A percentile compares a stretch with the other conserved stretches of the same genome.
Conservation (phyloP, 2,329 filamentous ascomycete species). For the Penicillium paneum region DNA sequence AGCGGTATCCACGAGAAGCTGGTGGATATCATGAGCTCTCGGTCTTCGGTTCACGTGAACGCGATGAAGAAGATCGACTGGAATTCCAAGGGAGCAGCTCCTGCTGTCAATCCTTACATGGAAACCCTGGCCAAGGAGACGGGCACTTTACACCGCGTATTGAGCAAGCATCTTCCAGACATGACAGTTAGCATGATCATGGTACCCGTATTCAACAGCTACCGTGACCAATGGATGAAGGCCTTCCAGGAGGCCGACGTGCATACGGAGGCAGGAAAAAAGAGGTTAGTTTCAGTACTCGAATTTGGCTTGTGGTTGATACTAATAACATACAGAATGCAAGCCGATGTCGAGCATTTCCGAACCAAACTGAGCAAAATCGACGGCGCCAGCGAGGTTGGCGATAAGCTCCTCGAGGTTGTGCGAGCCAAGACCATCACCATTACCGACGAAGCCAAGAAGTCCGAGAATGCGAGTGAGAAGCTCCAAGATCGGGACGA, state of each 20-base stretch:
- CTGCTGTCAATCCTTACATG: slow-evolving; percentile 68
- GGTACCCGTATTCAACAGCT: slow-evolving; percentile 76
- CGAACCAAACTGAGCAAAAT: slow-evolving; percentile 69
- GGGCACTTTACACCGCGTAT: slow-evolving; percentile 74
- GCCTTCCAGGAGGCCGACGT: slow-evolving; percentile 65
- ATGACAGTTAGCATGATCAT: slow-evolving; percentile 77
- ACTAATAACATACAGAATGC: slow-evolving; percentile 56
- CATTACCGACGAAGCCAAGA: slow-evolving; percentile 16
- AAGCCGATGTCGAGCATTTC: slow-evolving; percentile 72
- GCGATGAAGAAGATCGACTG: slow-evolving; percentile 73
- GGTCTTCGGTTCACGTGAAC: slow-evolving; percentile 70
- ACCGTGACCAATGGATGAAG: slow-evolving; percentile 72
- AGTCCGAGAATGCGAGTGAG: slow-evolving; percentile 4
- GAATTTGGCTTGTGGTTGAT: background rate
- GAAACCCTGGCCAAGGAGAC: slow-evolving; percentile 86
- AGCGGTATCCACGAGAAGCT: slow-evolving; percentile 88
- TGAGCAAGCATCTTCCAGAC: slow-evolving; percentile 77
- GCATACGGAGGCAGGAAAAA: slow-evolving; percentile 64
- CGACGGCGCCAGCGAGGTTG: slow-evolving; percentile 73
- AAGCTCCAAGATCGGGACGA: slow-evolving; percentile 11
- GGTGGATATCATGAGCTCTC: slow-evolving; percentile 83
- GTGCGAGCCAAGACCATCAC: slow-evolving; percentile 39
- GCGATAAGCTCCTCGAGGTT: slow-evolving; percentile 61
- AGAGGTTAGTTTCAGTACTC: slow-evolving; percentile 57
- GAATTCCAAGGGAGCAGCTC: slow-evolving; percentile 54